Base-by-base conservation (phyloP, 495 filamentous ascomycete genomes). In the Tuber brumale region DNA sequence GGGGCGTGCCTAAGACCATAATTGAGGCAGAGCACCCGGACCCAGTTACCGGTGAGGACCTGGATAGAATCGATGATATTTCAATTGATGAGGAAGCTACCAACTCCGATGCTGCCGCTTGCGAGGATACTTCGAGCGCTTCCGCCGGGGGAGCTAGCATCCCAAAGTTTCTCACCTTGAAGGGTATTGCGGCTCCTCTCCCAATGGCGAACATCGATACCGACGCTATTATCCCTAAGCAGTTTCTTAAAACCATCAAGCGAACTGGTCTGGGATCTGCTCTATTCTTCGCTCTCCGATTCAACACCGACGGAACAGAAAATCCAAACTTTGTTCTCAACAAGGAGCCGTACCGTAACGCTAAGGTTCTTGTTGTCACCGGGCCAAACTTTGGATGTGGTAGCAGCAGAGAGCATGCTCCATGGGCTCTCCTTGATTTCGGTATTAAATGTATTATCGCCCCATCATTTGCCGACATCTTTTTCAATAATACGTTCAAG, bases 401-500 rank as follows among this genome's bases (percentile, higher is more conserved):
- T 76, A 93, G 90, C 83, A 94, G 92, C 42, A 89, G 95, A 79
- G 95, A 99, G 85, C 95, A 99, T 86, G 95, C 95, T 23, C 95
- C 95, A 39, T 99, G 95, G 95, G 95, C 95, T 35, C 88, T 99
- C 41, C 90, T 95, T 71, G 95, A 99, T 85, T 98, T 98, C 81
- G 95, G 95, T 75, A 95, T 99, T 86, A 93, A 91, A 81, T 94
- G 92, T 83, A 88, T 98, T 78, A 97, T 98, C 80, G 95, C 95
- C 1, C 93, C 94, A 18, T 93, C 90, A 23, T 99, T 92, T 81
- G 95, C 94, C 76, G 95, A 99, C 82, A 99, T 99, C 85, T 97
- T 97, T 89, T 97, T 94, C 90, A 99, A 97, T 89, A 99, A 99
- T 86, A 96, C 93, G 27, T 97, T 97, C 89, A 99, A 99, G 88